Conservation (phyloP, 2,329 filamentous ascomycete species). For the Leptographium wingfieldii region DNA sequence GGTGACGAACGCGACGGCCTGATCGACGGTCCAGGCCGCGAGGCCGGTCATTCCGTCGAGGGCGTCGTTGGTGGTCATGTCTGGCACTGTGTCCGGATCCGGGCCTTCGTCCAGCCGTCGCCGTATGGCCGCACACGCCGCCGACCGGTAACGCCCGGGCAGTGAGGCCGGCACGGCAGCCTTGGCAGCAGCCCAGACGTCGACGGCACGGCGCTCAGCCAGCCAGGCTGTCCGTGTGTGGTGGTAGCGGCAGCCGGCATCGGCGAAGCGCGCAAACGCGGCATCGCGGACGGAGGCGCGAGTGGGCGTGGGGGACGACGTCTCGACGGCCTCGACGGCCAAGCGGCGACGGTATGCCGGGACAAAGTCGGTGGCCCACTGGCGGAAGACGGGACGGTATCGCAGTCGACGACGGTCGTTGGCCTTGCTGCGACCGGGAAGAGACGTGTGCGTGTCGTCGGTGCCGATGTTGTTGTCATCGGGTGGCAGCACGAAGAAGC, state of each 20-base stretch:
- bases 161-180: slow-evolving; percentile 14
- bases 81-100: slow-evolving; percentile 11
- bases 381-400: slow-evolving; percentile 42
- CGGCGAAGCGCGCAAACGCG: slow-evolving; percentile 38
- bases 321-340: no score
- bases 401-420: slow-evolving; percentile 46
- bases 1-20: slow-evolving; percentile 28
- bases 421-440: slow-evolving; percentile 19
- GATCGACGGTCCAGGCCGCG: slow-evolving; percentile 24
- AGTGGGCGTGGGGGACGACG: not conserved
- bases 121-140: slow-evolving; percentile 30
- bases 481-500: slow-evolving; percentile 39
- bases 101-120: slow-evolving; percentile 11
- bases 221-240: slow-evolving; percentile 28
- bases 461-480: not conserved
- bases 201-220: slow-evolving; percentile 25
- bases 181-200: slow-evolving; percentile 25
- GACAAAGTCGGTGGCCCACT: slow-evolving; percentile 53
- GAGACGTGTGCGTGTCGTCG: not conserved
- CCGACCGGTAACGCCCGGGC: slow-evolving; percentile 20
- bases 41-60: not conserved
- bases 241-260: slow-evolving; percentile 30
- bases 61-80: not conserved
- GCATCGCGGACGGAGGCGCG: slow-evolving; percentile 37
- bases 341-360: slow-evolving; percentile 20